Conservation (phyloP, 169 alveolate genomes). For the Babesia ovis region DNA sequence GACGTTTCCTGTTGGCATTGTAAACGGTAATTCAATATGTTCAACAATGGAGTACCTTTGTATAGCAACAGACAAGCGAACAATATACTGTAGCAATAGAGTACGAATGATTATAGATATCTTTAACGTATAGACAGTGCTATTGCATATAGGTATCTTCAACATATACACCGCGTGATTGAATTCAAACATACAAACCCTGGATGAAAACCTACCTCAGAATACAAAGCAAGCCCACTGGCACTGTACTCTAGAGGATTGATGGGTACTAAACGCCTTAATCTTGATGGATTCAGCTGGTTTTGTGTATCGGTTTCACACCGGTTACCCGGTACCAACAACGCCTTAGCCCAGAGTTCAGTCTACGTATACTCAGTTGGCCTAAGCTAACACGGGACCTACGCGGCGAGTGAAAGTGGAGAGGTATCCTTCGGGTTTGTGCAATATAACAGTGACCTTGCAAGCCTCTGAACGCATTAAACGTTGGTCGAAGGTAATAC, state of each 20-base stretch:
- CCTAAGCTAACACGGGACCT: background rate
- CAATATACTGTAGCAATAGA: background rate
- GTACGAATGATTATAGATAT: background rate
- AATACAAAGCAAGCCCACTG: slow-evolving; percentile 51
- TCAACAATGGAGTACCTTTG: background rate
- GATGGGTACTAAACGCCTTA: slow-evolving; percentile 30
- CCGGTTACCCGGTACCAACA: slow-evolving; percentile 44
- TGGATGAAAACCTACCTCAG: slow-evolving; percentile 37
- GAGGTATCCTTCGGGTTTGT: slow-evolving; percentile 62
- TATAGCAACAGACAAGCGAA: background rate
- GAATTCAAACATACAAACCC: no score
- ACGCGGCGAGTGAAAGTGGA: slow-evolving; percentile 45
- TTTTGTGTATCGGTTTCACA: slow-evolving; percentile 35
- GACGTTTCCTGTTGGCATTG: slow-evolving; percentile 19
- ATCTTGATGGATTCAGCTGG: slow-evolving; percentile 34
- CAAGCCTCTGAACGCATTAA: background rate
- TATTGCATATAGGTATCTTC: no score
- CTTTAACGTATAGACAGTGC: background rate
- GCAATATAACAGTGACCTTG: slow-evolving; percentile 52
- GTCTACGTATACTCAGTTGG: slow-evolving; percentile 18
- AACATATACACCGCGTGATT: no score
- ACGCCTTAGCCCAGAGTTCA: slow-evolving; percentile 44
- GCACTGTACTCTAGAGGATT: slow-evolving; percentile 47
- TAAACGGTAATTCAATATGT: no score
- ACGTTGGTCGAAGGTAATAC: slow-evolving; percentile 10